Base-by-base conservation (phyloP, 2,329 filamentous ascomycete genomes). In the Fusarium buxicola region DNA sequence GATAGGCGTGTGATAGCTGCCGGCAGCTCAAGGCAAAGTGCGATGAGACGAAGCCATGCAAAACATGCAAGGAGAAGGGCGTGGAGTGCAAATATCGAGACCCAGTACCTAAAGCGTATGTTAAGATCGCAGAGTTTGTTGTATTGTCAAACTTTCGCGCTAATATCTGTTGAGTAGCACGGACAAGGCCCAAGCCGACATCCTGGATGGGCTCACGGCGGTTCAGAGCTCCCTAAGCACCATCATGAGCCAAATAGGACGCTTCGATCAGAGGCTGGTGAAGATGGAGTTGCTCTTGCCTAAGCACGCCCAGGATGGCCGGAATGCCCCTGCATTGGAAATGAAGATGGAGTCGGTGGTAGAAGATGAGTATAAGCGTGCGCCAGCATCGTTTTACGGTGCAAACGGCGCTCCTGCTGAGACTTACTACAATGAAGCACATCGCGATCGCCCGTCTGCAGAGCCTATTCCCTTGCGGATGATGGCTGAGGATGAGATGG, bases 1-100 rank as follows among this genome's bases (percentile, higher is more conserved):
- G 15, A 38, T 69, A 96, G 89, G 95, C 95, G 32, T 99, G 95
- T 76, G 93, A 96, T 72, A 92, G 90, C 75, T 97, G 93, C 77
- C 88, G 93, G 56, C 86, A 91, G 59, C 84, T 94, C 34, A 97
- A 96, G 76, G 92, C 92, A 12, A 96, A 96, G 77, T 97, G 93
- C 74, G 92, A 96, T 70, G 93, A 97, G 80, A 88, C 89, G 10
- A 88, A 90, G 65, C 93, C 91, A 2, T 90, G 91, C 69, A 94
- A 92, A 73, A 92, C 89, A 70, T 99, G 95, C 75, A 90, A 90
- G 69, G 94, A 98, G 68, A 96, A 96, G 74, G 89, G 86, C 65
- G 84, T 92, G 28, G 84, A 88, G 49, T 99, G 92, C 80, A 89
- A 92, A 75, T 98, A 97, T 76, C 89, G 94, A 65, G 94, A 97